Evolutionary conservation across 2,329 filamentous ascomycete genomes (phyloP).

Genomic region (Gaeumannomyces tritici): DNA sequence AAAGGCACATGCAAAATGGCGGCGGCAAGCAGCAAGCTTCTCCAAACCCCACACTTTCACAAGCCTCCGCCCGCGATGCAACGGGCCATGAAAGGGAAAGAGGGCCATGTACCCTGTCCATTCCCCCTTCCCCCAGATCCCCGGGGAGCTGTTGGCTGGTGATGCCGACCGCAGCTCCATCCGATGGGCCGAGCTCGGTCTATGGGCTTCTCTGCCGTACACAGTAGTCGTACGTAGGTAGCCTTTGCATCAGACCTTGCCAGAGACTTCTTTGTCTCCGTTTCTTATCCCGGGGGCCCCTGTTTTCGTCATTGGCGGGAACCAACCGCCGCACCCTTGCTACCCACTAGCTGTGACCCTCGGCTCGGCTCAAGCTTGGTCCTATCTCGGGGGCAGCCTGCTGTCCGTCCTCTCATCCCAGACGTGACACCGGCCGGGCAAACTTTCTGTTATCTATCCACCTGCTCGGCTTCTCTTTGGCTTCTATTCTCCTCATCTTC

Average conservation of each 20-base stretch:
- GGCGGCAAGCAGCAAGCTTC: neutral
- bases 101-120: neutral
- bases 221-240: no score
- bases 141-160: neutral
- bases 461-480: neutral
- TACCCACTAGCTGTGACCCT: neutral
- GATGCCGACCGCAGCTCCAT: slow-evolving; percentile 5
- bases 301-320: neutral
- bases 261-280: neutral
- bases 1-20: neutral
- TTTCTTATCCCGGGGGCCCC: neutral
- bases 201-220: neutral
- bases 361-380: neutral
- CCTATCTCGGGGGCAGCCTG: neutral
- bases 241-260: neutral
- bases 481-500: neutral
- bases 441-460: neutral
- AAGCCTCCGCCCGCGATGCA: slow-evolving; percentile 10
- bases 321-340: neutral
- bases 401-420: neutral
- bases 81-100: neutral
- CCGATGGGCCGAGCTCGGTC: slow-evolving; percentile 8
- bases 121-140: no score
- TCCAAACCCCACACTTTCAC: slow-evolving; percentile 18
- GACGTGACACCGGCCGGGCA: neutral